These are phyloP conservation scores for Actinidia polygama DNA, from an alignment of 179 eudicot species.

Conservation along the genomic window DNA sequence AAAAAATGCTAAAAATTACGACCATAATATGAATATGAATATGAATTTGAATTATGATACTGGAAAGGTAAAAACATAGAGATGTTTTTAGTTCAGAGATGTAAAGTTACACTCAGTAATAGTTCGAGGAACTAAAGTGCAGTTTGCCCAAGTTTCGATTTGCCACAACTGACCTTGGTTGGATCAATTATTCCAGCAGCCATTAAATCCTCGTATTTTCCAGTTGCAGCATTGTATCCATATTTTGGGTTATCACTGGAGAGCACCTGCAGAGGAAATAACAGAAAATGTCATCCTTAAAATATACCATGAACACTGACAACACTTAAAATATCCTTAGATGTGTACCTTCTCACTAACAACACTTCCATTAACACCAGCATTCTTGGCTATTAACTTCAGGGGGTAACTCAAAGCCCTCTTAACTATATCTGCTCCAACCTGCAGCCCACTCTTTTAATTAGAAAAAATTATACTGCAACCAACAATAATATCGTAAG, in stretches of 20 bases:
- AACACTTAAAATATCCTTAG: too few species aligned
- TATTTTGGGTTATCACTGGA: constrained; percentile 62
- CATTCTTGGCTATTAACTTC: constrained; percentile 96
- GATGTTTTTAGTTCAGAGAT: too few species aligned
- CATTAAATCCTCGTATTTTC: constrained; percentile 95
- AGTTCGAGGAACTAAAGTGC: too few species aligned
- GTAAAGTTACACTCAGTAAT: too few species aligned
- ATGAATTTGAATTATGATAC: too few species aligned
- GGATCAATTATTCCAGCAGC: constrained; percentile 97
- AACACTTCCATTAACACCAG: constrained; percentile 98
- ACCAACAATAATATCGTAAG: neutral
- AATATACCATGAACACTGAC: neutral
- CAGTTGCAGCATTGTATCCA: constrained; percentile 97
- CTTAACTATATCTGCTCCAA: constrained; percentile 96
- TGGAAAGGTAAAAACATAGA: too few species aligned
- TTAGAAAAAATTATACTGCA: neutral
- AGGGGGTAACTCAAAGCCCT: constrained; percentile 92
- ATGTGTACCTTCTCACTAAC: constrained; percentile 86
- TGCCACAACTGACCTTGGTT: constrained; percentile 61
- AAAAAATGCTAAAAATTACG: too few species aligned
- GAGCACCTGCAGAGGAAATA: constrained; percentile 57
- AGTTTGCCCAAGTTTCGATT: too few species aligned
- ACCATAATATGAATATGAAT: too few species aligned
- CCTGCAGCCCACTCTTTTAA: constrained; percentile 46
- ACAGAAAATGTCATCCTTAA: neutral